These are phyloP conservation scores for Colletotrichum australisinense DNA, from an alignment of 2,329 filamentous ascomycete species.

Conservation along the genomic window DNA sequence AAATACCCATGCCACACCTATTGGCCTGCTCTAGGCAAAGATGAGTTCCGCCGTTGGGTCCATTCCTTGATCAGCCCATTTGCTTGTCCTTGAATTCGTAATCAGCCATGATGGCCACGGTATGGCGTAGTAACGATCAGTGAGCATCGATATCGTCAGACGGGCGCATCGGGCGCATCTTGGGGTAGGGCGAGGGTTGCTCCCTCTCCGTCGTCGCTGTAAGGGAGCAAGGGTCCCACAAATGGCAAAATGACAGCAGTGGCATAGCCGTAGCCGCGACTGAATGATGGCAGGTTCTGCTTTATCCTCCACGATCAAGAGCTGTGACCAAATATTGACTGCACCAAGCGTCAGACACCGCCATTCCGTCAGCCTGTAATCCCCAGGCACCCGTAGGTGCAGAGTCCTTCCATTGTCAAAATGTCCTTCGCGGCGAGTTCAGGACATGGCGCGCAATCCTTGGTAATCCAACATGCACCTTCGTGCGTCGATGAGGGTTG, in stretches of 20 bases:
- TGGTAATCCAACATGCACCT: not conserved
- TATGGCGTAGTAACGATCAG: not conserved
- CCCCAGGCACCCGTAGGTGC: not conserved
- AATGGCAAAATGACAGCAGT: not conserved
- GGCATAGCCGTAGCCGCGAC: not conserved
- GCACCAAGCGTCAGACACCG: conserved; percentile 1
- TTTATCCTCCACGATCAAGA: not conserved
- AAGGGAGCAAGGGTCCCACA: not conserved
- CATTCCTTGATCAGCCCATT: not conserved
- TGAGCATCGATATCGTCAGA: conserved; percentile 13
- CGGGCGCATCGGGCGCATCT: not conserved
- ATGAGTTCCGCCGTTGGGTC: not conserved
- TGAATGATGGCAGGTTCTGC: not conserved
- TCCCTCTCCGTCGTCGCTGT: conserved; percentile 3
- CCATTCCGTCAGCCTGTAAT: not conserved
- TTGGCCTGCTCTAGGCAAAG: not conserved
- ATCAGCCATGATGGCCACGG: not conserved
- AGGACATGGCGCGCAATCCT: conserved; percentile 5
- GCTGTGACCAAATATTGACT: not conserved
- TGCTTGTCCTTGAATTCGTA: not conserved
- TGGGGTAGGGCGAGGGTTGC: not conserved
- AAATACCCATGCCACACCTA: not conserved
- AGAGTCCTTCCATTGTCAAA: not conserved
- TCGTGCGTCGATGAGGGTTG: conserved; percentile 9
- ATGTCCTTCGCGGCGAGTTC: not conserved